Conservation (phyloP, 441 rosid genomes). For the Adansonia rubrostipa region DNA sequence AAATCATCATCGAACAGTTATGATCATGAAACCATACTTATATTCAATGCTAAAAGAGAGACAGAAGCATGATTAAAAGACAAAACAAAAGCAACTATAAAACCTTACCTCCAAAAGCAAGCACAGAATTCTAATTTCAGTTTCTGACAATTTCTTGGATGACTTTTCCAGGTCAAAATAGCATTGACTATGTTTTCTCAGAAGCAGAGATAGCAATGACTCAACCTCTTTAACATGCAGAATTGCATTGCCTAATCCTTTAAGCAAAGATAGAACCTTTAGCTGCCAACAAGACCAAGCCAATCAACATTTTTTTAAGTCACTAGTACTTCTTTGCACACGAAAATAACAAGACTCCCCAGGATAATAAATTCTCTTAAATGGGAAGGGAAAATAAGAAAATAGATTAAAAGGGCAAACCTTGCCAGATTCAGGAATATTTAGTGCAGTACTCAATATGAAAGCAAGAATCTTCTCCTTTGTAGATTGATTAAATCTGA, state of each 20-base stretch:
- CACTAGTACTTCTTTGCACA: constrained; percentile 2
- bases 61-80: not conserved
- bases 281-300: constrained; percentile 60
- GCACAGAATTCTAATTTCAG: constrained; percentile 76
- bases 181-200: constrained; percentile 62
- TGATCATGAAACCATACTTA: constrained; percentile 10
- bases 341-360: not conserved
- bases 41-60: constrained; percentile 15
- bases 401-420: constrained; percentile 43
- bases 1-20: constrained; percentile 30
- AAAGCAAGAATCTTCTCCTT: constrained; percentile 69
- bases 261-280: constrained; percentile 70
- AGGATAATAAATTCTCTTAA: not conserved
- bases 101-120: constrained; percentile 82
- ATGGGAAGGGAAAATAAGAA: not conserved
- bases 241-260: constrained; percentile 72
- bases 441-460: constrained; percentile 62
- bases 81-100: not conserved
- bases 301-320: constrained; percentile 6
- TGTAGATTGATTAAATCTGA: constrained; percentile 80
- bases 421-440: constrained; percentile 78
- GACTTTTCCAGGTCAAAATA: constrained; percentile 49
- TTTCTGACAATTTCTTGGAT: constrained; percentile 56
- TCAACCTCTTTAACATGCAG: constrained; percentile 63
- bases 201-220: constrained; percentile 62